Percentiles rank a stretch among this genome's conserved stretches.
Evolutionary conservation across 805 yeast genomes (phyloP).

Genomic region (Saccharomycopsis lassenensis): DNA sequence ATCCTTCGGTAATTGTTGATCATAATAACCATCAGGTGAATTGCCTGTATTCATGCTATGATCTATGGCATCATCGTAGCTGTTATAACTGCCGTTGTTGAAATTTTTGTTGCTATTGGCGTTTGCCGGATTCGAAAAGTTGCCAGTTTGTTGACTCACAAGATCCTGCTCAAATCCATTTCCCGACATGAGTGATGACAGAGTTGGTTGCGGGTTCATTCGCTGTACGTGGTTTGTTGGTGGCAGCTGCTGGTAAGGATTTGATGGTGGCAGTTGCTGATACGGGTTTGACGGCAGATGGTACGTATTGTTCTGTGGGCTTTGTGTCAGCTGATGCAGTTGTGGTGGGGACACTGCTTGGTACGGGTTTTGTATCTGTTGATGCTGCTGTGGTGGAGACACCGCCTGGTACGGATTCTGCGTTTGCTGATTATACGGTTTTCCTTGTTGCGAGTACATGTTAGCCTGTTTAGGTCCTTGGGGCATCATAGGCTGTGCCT

Average conservation of each 20-base stretch:
- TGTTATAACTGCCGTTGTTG: constrained; percentile 8
- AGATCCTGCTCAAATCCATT: constrained; percentile 14
- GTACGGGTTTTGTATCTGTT: constrained; percentile 1
- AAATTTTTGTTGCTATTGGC: not conserved
- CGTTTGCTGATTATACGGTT: too few species aligned
- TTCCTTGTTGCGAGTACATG: too few species aligned
- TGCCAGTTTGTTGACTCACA: constrained; percentile 14
- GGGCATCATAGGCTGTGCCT: too few species aligned
- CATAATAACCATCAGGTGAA: constrained; percentile 5
- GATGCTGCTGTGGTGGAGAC: not conserved
- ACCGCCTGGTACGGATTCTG: too few species aligned
- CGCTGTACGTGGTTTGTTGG: not conserved
- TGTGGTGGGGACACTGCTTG: constrained; percentile 1
- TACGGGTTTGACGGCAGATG: not conserved
- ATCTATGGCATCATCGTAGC: constrained; percentile 11
- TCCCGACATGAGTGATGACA: constrained; percentile 5
- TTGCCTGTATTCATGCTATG: constrained; percentile 4
- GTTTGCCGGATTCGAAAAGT: constrained; percentile 4
- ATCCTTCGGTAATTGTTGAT: constrained; percentile 2
- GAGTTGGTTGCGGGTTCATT: constrained; percentile 8
- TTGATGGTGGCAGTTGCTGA: not conserved
- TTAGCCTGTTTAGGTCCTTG: too few species aligned
- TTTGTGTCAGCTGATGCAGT: constrained; percentile 2
- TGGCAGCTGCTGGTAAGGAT: not conserved
- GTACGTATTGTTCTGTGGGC: not conserved